These are phyloP conservation scores for Lactifluus echinatus DNA, from an alignment of 768 basidiomycete species.

Conservation along the genomic window DNA sequence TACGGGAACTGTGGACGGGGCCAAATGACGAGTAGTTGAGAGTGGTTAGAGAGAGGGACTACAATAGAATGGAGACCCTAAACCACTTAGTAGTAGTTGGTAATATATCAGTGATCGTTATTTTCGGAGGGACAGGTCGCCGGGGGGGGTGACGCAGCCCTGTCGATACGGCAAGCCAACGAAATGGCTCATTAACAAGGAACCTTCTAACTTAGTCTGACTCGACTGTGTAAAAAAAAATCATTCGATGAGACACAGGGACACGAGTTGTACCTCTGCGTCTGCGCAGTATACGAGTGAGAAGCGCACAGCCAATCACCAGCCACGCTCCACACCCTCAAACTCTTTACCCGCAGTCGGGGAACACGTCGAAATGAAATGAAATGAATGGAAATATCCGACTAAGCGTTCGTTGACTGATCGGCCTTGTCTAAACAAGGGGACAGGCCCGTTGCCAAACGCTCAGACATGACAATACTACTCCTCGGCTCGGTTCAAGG, in stretches of 20 bases:
- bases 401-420: background rate
- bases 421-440: background rate
- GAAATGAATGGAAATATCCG: background rate
- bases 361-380: too few species aligned
- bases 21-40: background rate
- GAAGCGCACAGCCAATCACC: too few species aligned
- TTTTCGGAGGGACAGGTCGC: background rate
- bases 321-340: background rate
- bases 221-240: conserved; percentile 4
- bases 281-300: background rate
- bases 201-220: background rate
- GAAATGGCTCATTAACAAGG: background rate
- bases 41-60: background rate
- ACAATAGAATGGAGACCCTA: conserved; percentile 1
- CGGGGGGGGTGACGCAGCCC: conserved; percentile 7
- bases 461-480: too few species aligned
- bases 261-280: background rate
- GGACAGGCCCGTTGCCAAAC: too few species aligned
- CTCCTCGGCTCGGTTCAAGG: too few species aligned
- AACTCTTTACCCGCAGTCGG: too few species aligned
- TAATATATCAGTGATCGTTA: background rate
- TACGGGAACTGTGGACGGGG: conserved; percentile 19
- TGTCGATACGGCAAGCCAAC: background rate
- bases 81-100: background rate
- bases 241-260: background rate